Conservation (phyloP, 228 moss, liverwort and hornwort species). For the Sphagnum fallax region DNA sequence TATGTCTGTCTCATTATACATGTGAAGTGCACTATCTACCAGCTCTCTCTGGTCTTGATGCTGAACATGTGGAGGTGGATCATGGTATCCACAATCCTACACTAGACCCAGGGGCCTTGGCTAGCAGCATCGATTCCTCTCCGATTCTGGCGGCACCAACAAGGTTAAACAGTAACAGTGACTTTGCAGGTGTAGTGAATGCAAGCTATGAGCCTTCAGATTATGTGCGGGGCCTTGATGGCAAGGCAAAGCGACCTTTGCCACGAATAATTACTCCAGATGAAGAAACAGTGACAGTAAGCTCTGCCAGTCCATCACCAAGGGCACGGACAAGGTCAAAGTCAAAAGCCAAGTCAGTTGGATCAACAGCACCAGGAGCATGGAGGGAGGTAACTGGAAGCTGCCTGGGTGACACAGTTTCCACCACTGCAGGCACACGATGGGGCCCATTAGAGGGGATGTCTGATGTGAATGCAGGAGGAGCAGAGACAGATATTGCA, state of each 20-base stretch:
- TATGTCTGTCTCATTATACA: slow-evolving; percentile 52
- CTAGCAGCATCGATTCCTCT: slow-evolving; percentile 7
- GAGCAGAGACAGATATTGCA: slow-evolving; percentile 9
- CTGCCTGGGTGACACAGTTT: neutral
- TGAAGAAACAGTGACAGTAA: slow-evolving; percentile 38
- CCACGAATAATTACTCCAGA: slow-evolving; percentile 30
- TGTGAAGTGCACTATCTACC: slow-evolving; percentile 56
- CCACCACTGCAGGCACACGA: neutral
- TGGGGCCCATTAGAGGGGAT: slow-evolving; percentile 14
- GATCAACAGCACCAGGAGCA: slow-evolving; percentile 39
- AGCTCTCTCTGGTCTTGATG: slow-evolving; percentile 10
- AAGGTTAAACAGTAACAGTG: slow-evolving; percentile 11
- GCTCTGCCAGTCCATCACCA: slow-evolving; percentile 38
- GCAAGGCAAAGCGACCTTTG: slow-evolving; percentile 45
- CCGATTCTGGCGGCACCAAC: slow-evolving; percentile 6
- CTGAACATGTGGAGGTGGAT: slow-evolving; percentile 11
- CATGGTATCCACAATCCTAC: too few relatives aligned
- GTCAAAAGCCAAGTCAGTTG: slow-evolving; percentile 39
- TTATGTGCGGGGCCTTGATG: slow-evolving; percentile 59
- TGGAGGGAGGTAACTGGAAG: too few relatives aligned
- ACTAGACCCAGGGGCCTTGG: neutral
- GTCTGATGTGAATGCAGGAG: slow-evolving; percentile 1
- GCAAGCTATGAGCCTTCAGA: slow-evolving; percentile 48
- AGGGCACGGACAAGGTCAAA: slow-evolving; percentile 51
- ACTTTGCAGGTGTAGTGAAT: slow-evolving; percentile 15